phyloP scores from a whole-genome alignment of 2,329 filamentous ascomycete species.

The Exophiala sp. region DNA sequence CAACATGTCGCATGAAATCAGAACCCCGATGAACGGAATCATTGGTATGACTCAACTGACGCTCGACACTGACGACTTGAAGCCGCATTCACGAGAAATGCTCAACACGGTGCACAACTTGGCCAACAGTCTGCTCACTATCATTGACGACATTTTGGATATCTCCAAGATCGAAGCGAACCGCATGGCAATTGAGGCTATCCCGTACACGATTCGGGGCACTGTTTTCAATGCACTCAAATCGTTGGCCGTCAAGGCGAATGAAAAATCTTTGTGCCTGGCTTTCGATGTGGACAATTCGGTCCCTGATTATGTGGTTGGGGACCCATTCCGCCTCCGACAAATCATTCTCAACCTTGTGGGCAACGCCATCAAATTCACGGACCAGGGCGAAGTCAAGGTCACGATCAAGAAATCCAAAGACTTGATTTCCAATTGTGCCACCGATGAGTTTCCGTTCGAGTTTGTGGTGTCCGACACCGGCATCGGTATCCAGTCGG shows the following conservation, averaged over 20 bases:
- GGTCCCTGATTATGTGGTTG: slow-evolving; percentile 90
- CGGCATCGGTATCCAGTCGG: slow-evolving; percentile 89
- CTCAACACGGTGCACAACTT: slow-evolving; percentile 95
- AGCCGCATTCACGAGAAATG: slow-evolving; percentile 95
- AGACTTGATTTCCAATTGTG: slow-evolving; percentile 48
- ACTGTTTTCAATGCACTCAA: slow-evolving; percentile 97
- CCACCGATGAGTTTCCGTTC: slow-evolving; percentile 76
- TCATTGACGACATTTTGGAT: slow-evolving; percentile 76
- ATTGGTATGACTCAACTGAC: slow-evolving; percentile 98
- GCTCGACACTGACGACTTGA: slow-evolving; percentile 88
- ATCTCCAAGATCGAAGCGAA: slow-evolving; percentile 82
- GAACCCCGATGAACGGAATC: slow-evolving; percentile 96
- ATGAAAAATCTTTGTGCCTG: slow-evolving; percentile 87
- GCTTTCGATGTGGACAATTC: slow-evolving; percentile 90
- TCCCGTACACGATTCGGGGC: slow-evolving; percentile 87
- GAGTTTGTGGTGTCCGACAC: slow-evolving; percentile 96
- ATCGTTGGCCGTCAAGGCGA: slow-evolving; percentile 92
- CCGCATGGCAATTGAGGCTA: slow-evolving; percentile 96
- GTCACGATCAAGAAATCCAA: slow-evolving; percentile 75
- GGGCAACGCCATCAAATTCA: slow-evolving; percentile 98
- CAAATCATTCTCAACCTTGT: slow-evolving; percentile 97
- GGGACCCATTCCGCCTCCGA: slow-evolving; percentile 89
- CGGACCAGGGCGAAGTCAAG: slow-evolving; percentile 91
- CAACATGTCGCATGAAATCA: slow-evolving; percentile 98
- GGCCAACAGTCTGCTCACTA: slow-evolving; percentile 90